Evolutionary conservation across 2,329 filamentous ascomycete species (phyloP).

Genomic region (Rutstroemia sp.): DNA sequence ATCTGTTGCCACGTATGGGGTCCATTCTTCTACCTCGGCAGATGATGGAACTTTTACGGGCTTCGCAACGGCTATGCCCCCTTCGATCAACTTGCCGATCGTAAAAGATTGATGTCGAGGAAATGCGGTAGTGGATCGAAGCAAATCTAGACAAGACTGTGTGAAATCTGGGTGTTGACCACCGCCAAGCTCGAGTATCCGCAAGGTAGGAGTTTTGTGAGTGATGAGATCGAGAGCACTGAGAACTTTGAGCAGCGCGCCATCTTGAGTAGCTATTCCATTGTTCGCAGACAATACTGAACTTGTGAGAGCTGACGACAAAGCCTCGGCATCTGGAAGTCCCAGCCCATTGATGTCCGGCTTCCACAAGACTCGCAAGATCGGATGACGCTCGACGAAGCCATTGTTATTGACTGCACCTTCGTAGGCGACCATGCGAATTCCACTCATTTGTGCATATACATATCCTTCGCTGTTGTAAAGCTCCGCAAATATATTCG

Average conservation of each 20-base stretch:
- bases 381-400: conserved; percentile 8
- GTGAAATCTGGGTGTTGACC: conserved; percentile 8
- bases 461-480: conserved; percentile 1
- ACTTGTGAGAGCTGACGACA: conserved; percentile 5
- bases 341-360: conserved; percentile 10
- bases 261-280: neutral
- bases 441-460: conserved; percentile 3
- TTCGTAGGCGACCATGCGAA: conserved; percentile 7
- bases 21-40: neutral
- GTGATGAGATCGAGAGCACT: conserved; percentile 1
- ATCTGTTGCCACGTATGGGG: neutral
- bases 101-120: neutral
- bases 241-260: neutral
- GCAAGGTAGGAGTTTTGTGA: conserved; percentile 17
- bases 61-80: neutral
- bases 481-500: neutral
- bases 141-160: neutral
- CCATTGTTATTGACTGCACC: neutral
- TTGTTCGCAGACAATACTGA: neutral
- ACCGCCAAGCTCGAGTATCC: conserved; percentile 17
- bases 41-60: neutral
- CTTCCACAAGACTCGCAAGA: conserved; percentile 13
- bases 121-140: neutral
- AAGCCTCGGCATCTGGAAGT: neutral
- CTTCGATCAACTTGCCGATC: neutral